A percentile compares a stretch with the other conserved stretches of the same genome.
Conservation (phyloP, 495 filamentous ascomycete species). For the Annulohypoxylon moriforme region DNA sequence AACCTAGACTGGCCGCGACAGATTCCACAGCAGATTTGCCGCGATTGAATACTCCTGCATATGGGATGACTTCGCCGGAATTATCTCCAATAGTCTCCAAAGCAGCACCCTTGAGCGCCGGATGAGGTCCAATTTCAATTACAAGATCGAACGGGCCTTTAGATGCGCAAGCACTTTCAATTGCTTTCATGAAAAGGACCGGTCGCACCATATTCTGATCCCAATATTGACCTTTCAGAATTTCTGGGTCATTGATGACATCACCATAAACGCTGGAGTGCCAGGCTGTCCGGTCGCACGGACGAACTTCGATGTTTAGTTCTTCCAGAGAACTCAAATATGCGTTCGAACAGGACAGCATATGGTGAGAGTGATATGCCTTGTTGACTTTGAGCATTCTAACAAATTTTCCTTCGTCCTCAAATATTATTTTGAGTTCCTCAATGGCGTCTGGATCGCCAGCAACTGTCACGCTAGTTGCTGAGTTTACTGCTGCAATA, state of each 20-base stretch:
- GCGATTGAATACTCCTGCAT: neutral
- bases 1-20: neutral
- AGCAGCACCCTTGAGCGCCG: conserved; percentile 58
- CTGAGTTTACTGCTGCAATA: neutral
- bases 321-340: neutral
- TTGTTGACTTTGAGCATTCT: conserved; percentile 56
- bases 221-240: neutral
- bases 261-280: neutral
- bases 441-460: neutral
- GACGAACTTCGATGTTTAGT: neutral
- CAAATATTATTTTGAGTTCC: conserved; percentile 49
- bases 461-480: neutral
- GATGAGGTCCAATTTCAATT: conserved; percentile 67
- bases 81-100: neutral
- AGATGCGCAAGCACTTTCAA: conserved; percentile 32
- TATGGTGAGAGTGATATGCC: conserved; percentile 65
- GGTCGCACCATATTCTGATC: conserved; percentile 21
- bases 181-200: conserved; percentile 63
- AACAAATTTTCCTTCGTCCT: conserved; percentile 56
- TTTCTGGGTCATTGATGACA: neutral
- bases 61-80: neutral
- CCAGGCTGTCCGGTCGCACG: neutral
- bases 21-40: neutral
- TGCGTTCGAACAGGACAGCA: conserved; percentile 35
- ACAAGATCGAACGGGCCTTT: conserved; percentile 25